Evolutionary conservation across 495 filamentous ascomycete genomes (phyloP), one percentile per base, ranked within the genome.

Genomic region (Talaromyces liani): DNA sequence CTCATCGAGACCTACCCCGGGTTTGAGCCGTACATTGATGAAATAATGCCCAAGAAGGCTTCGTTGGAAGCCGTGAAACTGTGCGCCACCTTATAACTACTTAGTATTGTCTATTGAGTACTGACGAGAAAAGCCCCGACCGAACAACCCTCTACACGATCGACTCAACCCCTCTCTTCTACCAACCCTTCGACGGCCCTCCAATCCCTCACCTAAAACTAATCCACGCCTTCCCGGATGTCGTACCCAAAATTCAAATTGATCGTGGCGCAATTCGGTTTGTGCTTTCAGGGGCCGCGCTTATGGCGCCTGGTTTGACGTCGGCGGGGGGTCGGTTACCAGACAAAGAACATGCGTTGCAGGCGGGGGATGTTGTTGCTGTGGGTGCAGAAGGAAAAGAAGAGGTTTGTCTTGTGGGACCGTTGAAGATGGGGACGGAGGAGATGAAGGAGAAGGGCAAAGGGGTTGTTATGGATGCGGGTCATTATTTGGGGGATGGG

Each of bases 261-360:
- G 93, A 98, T 75, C 87, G 94, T 58, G 94, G 94, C 60, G 94
- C 95, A 0, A 97, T 98, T 74, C 91, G 95, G 63, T 98, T 98
- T 77, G 93, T 98, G 31, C 83, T 98, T 1, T 87, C 85, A 2
- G 94, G 94, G 24, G 94, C 94, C 0, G 88, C 93, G 61, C 86
- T 98, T 51, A 98, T 98, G 94, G 92, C 90, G 12, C 94, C 94
- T 0, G 94, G 94, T 0, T 71, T 98, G 64, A 98, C 94, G 7
- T 88, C 84, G 8, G 71, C 87, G 0, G 94, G 95, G 1, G 94
- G 94, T 0, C 69, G 86, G 33, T 73, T 98, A 67, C 94, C 92
- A 29, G 80, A 77, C 58, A 71, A 77, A 31, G 80, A 84, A 62
- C 55, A 76, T 58, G 77, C 74, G 67, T 66, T 96, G 63, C 81